Conservation (phyloP, 441 rosid species). For the Corymbia citriodora region DNA sequence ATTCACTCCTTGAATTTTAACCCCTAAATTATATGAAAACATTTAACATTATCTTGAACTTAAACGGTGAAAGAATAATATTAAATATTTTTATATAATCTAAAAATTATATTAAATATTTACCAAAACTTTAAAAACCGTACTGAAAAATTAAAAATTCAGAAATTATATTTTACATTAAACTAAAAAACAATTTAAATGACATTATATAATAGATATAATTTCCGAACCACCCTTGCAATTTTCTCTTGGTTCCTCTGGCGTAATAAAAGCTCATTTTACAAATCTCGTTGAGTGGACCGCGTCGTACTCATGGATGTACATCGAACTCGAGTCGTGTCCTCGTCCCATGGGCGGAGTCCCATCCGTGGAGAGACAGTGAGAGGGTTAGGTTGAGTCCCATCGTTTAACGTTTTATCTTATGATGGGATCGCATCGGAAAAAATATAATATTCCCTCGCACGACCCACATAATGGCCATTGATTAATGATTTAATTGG, state of each 20-base stretch:
- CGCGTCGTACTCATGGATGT: too few relatives aligned
- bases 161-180: rapidly evolving
- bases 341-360: neutral
- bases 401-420: neutral
- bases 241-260: neutral
- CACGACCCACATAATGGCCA: neutral
- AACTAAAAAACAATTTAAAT: neutral
- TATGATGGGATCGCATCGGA: neutral
- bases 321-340: neutral
- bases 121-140: rapidly evolving
- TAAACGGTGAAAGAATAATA: too few relatives aligned
- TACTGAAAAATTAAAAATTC: too few relatives aligned
- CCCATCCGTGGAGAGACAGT: neutral
- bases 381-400: neutral
- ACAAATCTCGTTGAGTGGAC: too few relatives aligned
- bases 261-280: too few relatives aligned
- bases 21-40: too few relatives aligned
- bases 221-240: rapidly evolving
- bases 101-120: neutral
- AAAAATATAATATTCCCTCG: neutral
- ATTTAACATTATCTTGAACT: rapidly evolving
- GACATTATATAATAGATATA: rapidly evolving
- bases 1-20: too few relatives aligned
- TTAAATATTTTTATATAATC: neutral
- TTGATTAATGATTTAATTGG: neutral